Conservation (phyloP, 2,329 filamentous ascomycete species). For the Penicillium corylophilum region DNA sequence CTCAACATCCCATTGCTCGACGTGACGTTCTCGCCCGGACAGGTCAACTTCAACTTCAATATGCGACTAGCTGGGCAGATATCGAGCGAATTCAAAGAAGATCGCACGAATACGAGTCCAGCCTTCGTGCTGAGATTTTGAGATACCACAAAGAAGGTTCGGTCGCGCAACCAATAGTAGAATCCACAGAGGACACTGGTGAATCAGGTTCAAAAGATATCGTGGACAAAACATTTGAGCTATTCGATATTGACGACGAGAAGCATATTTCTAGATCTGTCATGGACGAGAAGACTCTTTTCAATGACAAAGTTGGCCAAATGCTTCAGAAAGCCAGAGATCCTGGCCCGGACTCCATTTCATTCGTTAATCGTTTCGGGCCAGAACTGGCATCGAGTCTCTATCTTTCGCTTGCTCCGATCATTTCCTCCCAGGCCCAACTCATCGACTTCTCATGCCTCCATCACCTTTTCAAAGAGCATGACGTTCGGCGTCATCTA, state of each 20-base stretch:
- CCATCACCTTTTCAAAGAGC: conserved; percentile 70
- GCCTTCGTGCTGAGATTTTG: conserved; percentile 39
- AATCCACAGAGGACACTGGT: not conserved
- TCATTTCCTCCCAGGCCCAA: conserved; percentile 71
- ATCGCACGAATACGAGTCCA: conserved; percentile 47
- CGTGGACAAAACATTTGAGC: conserved; percentile 29
- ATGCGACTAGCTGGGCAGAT: conserved; percentile 70
- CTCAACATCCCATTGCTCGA: conserved; percentile 66
- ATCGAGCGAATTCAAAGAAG: conserved; percentile 64
- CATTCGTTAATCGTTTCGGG: conserved; percentile 28
- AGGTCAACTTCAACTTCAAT: conserved; percentile 60
- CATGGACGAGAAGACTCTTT: conserved; percentile 22
- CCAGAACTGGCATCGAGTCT: conserved; percentile 55
- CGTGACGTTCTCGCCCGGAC: conserved; percentile 48
- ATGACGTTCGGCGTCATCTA: conserved; percentile 71
- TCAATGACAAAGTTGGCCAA: conserved; percentile 30
- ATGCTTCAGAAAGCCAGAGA: conserved; percentile 28
- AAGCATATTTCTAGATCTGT: conserved; percentile 25
- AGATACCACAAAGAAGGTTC: conserved; percentile 32
- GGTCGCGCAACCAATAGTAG: conserved; percentile 23
- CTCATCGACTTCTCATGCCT: conserved; percentile 77
- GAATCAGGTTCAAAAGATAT: conserved; percentile 2
- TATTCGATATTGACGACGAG: conserved; percentile 38
- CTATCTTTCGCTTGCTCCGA: conserved; percentile 69
- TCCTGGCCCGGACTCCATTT: conserved; percentile 12